These are phyloP conservation scores for Suillus americanus DNA, from an alignment of 768 basidiomycete genomes.

Conservation along the genomic window DNA sequence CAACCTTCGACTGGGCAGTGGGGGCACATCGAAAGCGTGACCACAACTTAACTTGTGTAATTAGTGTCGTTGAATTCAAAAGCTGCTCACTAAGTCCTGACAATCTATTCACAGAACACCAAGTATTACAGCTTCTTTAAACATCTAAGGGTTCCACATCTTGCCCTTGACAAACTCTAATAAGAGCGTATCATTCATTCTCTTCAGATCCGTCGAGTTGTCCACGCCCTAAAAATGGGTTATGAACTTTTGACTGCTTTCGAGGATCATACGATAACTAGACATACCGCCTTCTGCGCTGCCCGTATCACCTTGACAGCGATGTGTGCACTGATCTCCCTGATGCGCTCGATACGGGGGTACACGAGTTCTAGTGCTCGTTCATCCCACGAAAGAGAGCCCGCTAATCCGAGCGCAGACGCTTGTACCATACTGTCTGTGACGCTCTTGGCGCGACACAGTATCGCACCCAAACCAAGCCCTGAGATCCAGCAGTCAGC, in stretches of 20 bases:
- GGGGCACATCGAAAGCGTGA: background rate
- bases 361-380: conserved; percentile 67
- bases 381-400: conserved; percentile 73
- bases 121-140: background rate
- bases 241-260: conserved; percentile 10
- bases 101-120: background rate
- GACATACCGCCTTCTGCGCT: conserved; percentile 72
- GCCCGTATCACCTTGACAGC: conserved; percentile 74
- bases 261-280: conserved; percentile 12
- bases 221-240: conserved; percentile 49
- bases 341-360: conserved; percentile 79
- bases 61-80: background rate
- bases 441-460: conserved; percentile 64
- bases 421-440: conserved; percentile 91
- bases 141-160: conserved; percentile 66
- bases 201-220: conserved; percentile 50
- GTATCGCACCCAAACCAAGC: conserved; percentile 77
- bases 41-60: background rate
- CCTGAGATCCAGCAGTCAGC: conserved; percentile 34
- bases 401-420: conserved; percentile 75
- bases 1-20: background rate
- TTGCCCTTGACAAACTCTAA: conserved; percentile 52
- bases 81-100: background rate
- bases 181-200: conserved; percentile 56
- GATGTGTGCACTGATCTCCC: conserved; percentile 80